Evolutionary conservation across 2,329 filamentous ascomycete species (phyloP), one percentile per base, ranked within the genome.

Genomic region (Pseudocercospora ulei): DNA sequence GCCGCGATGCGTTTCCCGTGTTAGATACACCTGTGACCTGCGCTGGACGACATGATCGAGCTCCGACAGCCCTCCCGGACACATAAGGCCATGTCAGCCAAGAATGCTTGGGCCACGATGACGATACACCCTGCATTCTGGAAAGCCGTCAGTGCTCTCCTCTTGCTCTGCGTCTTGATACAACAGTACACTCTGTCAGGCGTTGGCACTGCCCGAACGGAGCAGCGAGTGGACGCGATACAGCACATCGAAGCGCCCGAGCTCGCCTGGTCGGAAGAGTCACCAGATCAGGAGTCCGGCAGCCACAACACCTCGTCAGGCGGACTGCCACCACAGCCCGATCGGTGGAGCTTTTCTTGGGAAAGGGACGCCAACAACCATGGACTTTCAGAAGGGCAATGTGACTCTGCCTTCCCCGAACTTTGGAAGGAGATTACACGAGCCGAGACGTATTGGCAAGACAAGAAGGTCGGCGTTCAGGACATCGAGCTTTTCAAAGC

Each of bases 401-500:
- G 57, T 35, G 41, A 51, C 25, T 38, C 43, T 18, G 53, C 58
- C 4, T 59, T 60, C 22, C 58, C 57, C 6, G 28, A 52, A 9
- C 51, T 59, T 3, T 60, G 56, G 34, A 36, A 48, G 12, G 56
- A 59, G 33, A 51, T 60, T 24, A 48, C 58, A 29, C 48, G 56
- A 12, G 48, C 56, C 3, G 46, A 47, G n/a, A 30, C 44, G 7
- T 39, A 39, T n/a, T 44, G 43, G 46, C 28, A 34, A 13, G 38
- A 41, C 7, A 37, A 13, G 16, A 43, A 39, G 16, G 42, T 47
- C 27, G 27, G 11, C 11, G 37, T 36, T 22, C 23, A 37, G 8
- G 39, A 43, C 38, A 44, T 48, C 18, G 39, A 43, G 3, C 24
- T 50, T 9, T 23, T 25, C 9, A 12, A 69, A 66, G 3, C 76